Base-by-base conservation (phyloP, 495 filamentous ascomycete species). In the Aspergillus biplanus region DNA sequence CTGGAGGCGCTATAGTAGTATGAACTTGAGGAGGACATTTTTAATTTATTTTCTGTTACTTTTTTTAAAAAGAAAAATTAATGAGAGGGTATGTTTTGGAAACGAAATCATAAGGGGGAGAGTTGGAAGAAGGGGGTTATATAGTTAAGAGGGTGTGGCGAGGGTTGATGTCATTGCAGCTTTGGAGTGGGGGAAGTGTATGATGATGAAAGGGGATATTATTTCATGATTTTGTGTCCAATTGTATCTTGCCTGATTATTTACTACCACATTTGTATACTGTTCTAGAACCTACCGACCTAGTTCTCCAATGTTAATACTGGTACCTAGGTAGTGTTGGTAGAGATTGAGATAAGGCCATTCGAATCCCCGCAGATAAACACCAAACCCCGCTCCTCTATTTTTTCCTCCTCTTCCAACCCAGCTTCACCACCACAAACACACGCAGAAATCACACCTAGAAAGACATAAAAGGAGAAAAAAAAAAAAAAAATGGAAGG, bases 21-120 rank as follows among this genome's bases (percentile, higher is more conserved):
- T 27, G 77, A 75, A 65, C 65, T 76, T 63, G 71, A 77, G 64
- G 72, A 75, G 33, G 73, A 70, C 67, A 70, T 73, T 34, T 35
- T 70, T 12, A 12, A 8, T 12, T 57, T 44, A 21, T 27, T 11
- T 57, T 44, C 13, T 39, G 8, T 39, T 13, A 37, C n/a, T 50
- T 44, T 44, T 44, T 11, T 44, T 44, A 21, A 49, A 6, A 4
- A 7, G 6, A 1, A 21, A 18, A 1, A 49, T 18, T 15, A 49
- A 18, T 6, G n/a, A 27, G 21, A 27, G 21, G 21, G 21, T 27
- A 27, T 27, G 2, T 27, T 27, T 27, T 27, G 21, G 21, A 27
- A 27, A 27, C 1, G 21, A 27, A 27, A 27, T 1, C 1, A 27
- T 27, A n/a, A n/a, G n/a, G 21, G 1, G 21, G 21, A 27, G 1